Percentiles rank a stretch among this genome's conserved stretches.
These are phyloP conservation scores for Theobroma grandiflorum DNA, from an alignment of 441 rosid species.

Conservation along the genomic window DNA sequence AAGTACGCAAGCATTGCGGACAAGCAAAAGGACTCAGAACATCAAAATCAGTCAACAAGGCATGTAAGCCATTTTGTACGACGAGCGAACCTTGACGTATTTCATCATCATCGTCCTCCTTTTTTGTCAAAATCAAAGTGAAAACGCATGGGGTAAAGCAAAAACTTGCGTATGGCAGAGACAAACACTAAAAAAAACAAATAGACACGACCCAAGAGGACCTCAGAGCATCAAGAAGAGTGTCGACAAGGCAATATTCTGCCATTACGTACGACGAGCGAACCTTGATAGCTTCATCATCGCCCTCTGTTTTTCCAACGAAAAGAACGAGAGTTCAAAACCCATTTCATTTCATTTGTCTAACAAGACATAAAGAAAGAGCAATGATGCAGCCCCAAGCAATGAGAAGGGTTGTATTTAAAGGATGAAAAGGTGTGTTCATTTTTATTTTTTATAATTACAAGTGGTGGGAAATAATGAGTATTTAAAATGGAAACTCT, in stretches of 20 bases:
- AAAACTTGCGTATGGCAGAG: not conserved
- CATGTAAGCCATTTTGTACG: conserved; percentile 1
- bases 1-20: not conserved
- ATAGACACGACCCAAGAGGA: conserved; percentile 11
- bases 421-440: not conserved
- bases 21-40: not conserved
- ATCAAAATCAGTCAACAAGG: conserved; percentile 8
- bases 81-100: conserved; percentile 11
- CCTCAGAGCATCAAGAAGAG: conserved; percentile 35
- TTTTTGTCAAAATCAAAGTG: not conserved
- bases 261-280: conserved; percentile 53
- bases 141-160: not conserved
- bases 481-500: not conserved
- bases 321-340: not conserved
- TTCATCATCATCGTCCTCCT: not conserved
- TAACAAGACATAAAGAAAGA: not conserved
- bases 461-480: not conserved
- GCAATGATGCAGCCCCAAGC: not conserved
- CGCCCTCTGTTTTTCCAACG: conserved; percentile 19
- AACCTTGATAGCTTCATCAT: conserved; percentile 44
- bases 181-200: not conserved
- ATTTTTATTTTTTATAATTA: not conserved
- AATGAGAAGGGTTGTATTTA: not conserved
- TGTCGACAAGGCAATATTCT: conserved; percentile 38
- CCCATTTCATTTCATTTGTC: not conserved